phyloP scores from a whole-genome alignment of 495 filamentous ascomycete genomes.

The Aspergillus funiculosus region DNA sequence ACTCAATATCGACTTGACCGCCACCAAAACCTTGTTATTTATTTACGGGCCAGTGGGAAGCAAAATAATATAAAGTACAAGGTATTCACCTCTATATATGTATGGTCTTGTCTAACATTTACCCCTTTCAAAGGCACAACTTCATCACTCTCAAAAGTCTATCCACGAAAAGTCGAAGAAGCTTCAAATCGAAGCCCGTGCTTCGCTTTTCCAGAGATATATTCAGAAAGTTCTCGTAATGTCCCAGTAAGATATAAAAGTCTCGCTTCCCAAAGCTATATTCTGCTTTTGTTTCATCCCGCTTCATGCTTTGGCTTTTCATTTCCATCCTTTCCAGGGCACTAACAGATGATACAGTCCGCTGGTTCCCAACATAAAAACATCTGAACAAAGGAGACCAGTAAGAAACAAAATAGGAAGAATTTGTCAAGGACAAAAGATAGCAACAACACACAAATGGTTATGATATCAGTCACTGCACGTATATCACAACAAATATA shows the following conservation, averaged over 20 bases:
- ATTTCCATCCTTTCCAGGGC: background rate
- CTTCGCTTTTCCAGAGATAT: background rate
- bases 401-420: background rate
- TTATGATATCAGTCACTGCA: conserved; percentile 7
- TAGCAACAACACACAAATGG: background rate
- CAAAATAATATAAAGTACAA: background rate
- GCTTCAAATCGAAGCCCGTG: conserved; percentile 12
- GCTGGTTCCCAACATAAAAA: background rate
- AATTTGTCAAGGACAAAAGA: background rate
- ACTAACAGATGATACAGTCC: background rate
- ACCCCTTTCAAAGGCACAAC: conserved; percentile 6
- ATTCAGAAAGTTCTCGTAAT: background rate
- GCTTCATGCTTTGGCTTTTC: background rate
- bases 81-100: conserved; percentile 5
- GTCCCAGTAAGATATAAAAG: background rate
- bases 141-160: conserved; percentile 10
- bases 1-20: too few species aligned
- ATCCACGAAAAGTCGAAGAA: conserved; percentile 1
- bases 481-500: conserved; percentile 1
- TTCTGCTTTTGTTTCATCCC: background rate
- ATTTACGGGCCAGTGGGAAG: too few species aligned
- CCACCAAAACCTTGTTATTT: too few species aligned
- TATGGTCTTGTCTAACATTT: conserved; percentile 3
- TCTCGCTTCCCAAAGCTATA: conserved; percentile 8
- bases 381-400: conserved; percentile 6